Base-by-base conservation (phyloP, 495 filamentous ascomycete genomes). In the Diplogelasinospora grovesii region DNA sequence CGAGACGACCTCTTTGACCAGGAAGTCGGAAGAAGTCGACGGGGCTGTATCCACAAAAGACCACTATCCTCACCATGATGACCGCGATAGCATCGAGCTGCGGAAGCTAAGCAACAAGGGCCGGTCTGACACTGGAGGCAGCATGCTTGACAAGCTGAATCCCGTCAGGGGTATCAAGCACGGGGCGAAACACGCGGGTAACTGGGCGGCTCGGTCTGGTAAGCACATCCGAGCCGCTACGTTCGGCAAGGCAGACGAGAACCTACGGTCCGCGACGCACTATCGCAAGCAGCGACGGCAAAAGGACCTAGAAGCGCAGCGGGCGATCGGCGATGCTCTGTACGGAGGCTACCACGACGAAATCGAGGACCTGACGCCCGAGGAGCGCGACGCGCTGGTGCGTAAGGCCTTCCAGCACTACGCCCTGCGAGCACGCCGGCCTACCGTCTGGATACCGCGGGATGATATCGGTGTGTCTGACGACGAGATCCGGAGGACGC, bases 391-490 rank as follows among this genome's bases (percentile, higher is more conserved):
- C 53, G 74, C 79, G 47, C 73, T 97, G 24, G 85, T 95, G 7
- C 81, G 82, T 42, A 81, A 85, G 39, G 89, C 90, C 14, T 98
- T 97, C 65, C 82, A 87, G 65, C 92, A 98, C 56, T 78, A 82
- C 32, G 92, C 92, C 4, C 68, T 95, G 15, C 78, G 90, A 27
- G 85, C 93, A 8, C 81, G 85, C 38, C 70, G 88, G 22, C 92
- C 92, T 0, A 85, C 85, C 8, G 78, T 97, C 31, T 97, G 92
- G 92, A 89, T 98, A 31, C 92, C 92, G 7, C 75, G 87, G 25
- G 92, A 98, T 56, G 84, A 92, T 50, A 56, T 97, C 3, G 92
- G 92, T 1, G 77, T 98, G 22, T 85, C 82, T 43, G 89, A 95
- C 53, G 93, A 98, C 50, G 92, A 97, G 61, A 77, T 98, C 14